Percentiles rank a stretch among this genome's conserved stretches.
These are phyloP conservation scores for Malassezia equina DNA, from an alignment of 1,284 basidiomycete genomes.

Conservation along the genomic window DNA sequence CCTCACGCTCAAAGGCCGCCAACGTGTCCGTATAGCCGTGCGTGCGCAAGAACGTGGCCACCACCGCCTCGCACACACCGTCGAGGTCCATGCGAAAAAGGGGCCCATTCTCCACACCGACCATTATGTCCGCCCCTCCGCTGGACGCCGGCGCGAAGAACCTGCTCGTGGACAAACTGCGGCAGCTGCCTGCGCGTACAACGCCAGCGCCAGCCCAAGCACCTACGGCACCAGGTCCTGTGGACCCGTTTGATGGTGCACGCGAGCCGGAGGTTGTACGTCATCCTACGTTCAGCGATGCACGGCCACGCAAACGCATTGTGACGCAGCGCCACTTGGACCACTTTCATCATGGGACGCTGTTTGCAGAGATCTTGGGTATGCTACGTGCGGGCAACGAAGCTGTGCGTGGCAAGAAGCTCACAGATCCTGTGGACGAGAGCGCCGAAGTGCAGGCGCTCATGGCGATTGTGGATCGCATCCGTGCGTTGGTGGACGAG, in stretches of 20 bases:
- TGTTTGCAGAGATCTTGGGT: slow-evolving; percentile 61
- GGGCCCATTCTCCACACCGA: not conserved
- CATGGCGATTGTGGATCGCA: slow-evolving; percentile 22
- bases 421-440: slow-evolving; percentile 52
- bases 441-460: slow-evolving; percentile 33
- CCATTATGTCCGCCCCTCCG: not conserved
- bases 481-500: slow-evolving; percentile 51
- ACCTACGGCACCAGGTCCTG: not conserved
- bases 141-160: not conserved
- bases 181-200: not conserved
- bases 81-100: slow-evolving; percentile 1
- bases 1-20: slow-evolving; percentile 15
- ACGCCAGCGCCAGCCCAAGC: not conserved
- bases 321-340: slow-evolving; percentile 67
- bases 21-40: slow-evolving; percentile 21
- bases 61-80: slow-evolving; percentile 21
- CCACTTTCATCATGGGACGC: slow-evolving; percentile 67
- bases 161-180: slow-evolving; percentile 10
- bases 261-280: not conserved
- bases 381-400: slow-evolving; percentile 72
- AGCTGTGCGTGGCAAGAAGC: slow-evolving; percentile 64
- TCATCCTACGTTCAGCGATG: not conserved
- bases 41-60: slow-evolving; percentile 21
- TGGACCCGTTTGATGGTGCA: slow-evolving; percentile 10
- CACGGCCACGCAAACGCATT: slow-evolving; percentile 63